phyloP scores from a whole-genome alignment of 2,329 filamentous ascomycete genomes.

The Chrysoporthe cubensis region DNA sequence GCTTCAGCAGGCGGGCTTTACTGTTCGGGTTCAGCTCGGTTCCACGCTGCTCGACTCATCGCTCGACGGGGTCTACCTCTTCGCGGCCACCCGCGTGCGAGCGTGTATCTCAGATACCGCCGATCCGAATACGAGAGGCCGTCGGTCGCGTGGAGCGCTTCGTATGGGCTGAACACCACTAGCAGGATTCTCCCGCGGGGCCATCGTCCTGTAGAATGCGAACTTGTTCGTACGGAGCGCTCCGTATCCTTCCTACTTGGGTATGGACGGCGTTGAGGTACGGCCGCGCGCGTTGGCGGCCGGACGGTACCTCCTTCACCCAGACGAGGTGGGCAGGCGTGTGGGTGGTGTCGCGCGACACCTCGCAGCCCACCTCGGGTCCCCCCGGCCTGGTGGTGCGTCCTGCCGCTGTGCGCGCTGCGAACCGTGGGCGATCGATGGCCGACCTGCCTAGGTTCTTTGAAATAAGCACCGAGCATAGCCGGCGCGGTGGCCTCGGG shows the following conservation, averaged over 20 bases:
- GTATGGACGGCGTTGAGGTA: not conserved
- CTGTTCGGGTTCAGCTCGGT: not conserved
- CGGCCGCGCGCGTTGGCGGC: not conserved
- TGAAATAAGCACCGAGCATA: no score
- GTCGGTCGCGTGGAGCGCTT: not conserved
- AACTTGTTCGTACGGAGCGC: not conserved
- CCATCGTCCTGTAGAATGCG: not conserved
- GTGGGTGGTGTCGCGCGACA: not conserved
- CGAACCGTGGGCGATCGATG: no score
- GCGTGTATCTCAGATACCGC: not conserved
- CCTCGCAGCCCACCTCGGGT: not conserved
- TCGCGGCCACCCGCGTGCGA: not conserved
- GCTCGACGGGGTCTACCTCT: not conserved
- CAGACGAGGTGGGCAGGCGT: not conserved
- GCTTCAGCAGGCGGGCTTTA: not conserved
- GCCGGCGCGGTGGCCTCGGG: no score
- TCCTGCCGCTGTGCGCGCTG: no score
- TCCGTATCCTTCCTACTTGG: conserved; percentile 3
- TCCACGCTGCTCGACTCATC: not conserved
- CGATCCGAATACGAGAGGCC: not conserved
- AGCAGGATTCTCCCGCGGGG: conserved; percentile 2
- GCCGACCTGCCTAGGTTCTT: no score
- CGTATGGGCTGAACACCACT: not conserved
- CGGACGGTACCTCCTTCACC: not conserved
- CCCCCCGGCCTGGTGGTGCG: no score